Evolutionary conservation across 2,329 filamentous ascomycete genomes (phyloP).

Genomic region (Calonectria hongkongensis): DNA sequence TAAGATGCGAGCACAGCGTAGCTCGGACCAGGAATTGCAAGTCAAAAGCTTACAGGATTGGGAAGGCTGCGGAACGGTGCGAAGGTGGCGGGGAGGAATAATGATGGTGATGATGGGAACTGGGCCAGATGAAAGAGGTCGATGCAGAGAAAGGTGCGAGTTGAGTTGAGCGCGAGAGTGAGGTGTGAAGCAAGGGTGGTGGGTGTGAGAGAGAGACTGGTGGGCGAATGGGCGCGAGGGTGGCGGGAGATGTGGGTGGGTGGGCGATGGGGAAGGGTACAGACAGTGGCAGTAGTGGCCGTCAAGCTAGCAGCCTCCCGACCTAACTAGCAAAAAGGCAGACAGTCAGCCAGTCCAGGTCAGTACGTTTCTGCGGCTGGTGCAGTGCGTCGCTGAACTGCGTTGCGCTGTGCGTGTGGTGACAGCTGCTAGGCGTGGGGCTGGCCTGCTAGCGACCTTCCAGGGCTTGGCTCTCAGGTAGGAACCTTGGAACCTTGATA

Average conservation of each 20-base stretch:
- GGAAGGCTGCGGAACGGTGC: slow-evolving; percentile 42
- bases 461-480: slow-evolving; percentile 52
- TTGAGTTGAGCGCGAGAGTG: slow-evolving; percentile 34
- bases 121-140: slow-evolving; percentile 25
- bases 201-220: slow-evolving; percentile 35
- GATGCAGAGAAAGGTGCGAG: slow-evolving; percentile 38
- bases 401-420: slow-evolving; percentile 50
- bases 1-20: slow-evolving; percentile 47
- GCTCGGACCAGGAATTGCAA: slow-evolving; percentile 52
- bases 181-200: slow-evolving; percentile 42
- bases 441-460: slow-evolving; percentile 41
- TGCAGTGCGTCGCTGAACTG: slow-evolving; percentile 37
- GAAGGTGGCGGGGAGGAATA: slow-evolving; percentile 30
- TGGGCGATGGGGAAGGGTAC: slow-evolving; percentile 29
- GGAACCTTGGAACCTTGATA: slow-evolving; percentile 51
- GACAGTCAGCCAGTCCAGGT: slow-evolving; percentile 24
- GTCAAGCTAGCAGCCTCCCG: slow-evolving; percentile 23
- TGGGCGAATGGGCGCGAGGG: slow-evolving; percentile 39
- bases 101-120: slow-evolving; percentile 38
- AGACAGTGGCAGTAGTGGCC: slow-evolving; percentile 32
- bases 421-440: slow-evolving; percentile 53
- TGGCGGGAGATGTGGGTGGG: slow-evolving; percentile 35
- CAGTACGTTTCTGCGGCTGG: slow-evolving; percentile 41
- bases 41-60: slow-evolving; percentile 44
- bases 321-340: slow-evolving; percentile 27